Evolutionary conservation across 495 filamentous ascomycete genomes (phyloP).

Genomic region (Glonium stellatum): DNA sequence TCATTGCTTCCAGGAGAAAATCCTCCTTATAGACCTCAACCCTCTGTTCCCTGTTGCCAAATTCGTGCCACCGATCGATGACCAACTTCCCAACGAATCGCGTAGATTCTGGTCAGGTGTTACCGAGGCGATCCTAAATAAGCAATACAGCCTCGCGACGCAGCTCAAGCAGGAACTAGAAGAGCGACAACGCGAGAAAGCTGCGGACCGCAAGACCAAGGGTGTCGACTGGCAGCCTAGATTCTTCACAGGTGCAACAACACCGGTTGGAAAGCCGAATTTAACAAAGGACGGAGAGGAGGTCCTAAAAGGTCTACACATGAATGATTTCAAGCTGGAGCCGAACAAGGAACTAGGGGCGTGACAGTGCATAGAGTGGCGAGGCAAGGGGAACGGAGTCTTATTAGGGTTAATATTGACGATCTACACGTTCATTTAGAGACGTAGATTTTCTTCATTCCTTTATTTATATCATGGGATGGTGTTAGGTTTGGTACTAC

Average conservation of each 20-base stretch:
- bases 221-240: conserved; percentile 72
- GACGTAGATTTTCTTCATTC: no score
- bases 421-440: no score
- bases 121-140: conserved; percentile 76
- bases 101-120: conserved; percentile 81
- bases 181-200: conserved; percentile 78
- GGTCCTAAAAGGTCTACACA: conserved; percentile 63
- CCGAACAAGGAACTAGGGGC: conserved; percentile 27
- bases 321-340: conserved; percentile 19
- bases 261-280: conserved; percentile 68
- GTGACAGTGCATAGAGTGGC: background rate
- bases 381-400: no score
- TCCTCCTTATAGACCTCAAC: conserved; percentile 73
- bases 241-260: conserved; percentile 74
- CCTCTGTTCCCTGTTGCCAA: conserved; percentile 74
- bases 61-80: conserved; percentile 61
- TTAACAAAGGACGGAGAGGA: conserved; percentile 69
- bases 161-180: conserved; percentile 84
- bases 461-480: no score
- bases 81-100: conserved; percentile 84
- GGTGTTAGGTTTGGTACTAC: no score
- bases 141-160: conserved; percentile 78
- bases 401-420: no score
- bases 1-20: conserved; percentile 45
- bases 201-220: conserved; percentile 62